Base-by-base conservation (phyloP, 2,329 filamentous ascomycete species). In the Hirsutella minnesotensis region DNA sequence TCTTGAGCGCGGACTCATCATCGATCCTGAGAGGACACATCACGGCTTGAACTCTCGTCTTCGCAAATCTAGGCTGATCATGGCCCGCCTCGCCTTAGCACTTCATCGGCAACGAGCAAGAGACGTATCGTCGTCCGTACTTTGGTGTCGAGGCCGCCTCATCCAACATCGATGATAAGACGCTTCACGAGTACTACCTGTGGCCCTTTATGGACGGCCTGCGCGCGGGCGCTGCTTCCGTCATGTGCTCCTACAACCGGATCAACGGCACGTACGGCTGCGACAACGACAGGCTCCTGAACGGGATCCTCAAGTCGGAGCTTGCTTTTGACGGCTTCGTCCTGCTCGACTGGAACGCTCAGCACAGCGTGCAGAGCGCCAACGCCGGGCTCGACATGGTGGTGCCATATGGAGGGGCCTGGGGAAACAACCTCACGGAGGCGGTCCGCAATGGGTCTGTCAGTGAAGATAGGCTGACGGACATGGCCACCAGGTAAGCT, bases 401-500 rank as follows among this genome's bases (percentile, higher is more conserved):
- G 3, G 81, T 82, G 77, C 77, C 77, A 0, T 62, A 63, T 3
- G 56, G 57, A 0, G 70, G 69, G 0, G 68, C 77, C 2, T 75
- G 69, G 61, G 86, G 84, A 0, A 52, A 62, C 8, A 89, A 88
- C 55, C 61, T 94, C 44, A 83, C 81, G 0, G 67, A 83, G 44
- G 83, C 83, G 0, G 77, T 94, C n/a, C 64, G 75, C 24, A 92
- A 92, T 52, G 84, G 86, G 4, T 85, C 82, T 0, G 67, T 94
- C 9, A 75, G 75, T 1, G 76, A 81, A 50, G 79, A 72, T 56
- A 73, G 86, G 21, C 56, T 94, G 1, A 80, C 84, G 43, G 86
- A 94, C 58, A 90, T 90, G 78, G 83, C 76, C 0, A 82, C 80
- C 9, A 79, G 87, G 48, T 59, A 10, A 4, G 3, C n/a, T 18